Percentiles rank a stretch among this genome's conserved stretches.
These are phyloP conservation scores for Pholiota microspora DNA, from an alignment of 768 basidiomycete species.

Conservation along the genomic window DNA sequence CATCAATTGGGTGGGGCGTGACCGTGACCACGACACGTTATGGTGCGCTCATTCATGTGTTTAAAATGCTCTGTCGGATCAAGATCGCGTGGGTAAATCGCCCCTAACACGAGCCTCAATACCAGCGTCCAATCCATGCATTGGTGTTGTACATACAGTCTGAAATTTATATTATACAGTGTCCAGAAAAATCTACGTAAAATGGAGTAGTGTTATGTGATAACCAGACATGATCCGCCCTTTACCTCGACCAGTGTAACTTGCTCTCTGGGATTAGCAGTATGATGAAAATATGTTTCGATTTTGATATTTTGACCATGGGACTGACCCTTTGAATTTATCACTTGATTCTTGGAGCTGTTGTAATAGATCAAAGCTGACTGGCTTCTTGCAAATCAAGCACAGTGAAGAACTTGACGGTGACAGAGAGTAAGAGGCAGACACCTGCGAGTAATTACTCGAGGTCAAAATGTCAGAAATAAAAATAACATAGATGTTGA, in stretches of 20 bases:
- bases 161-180: not conserved
- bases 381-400: slow-evolving; percentile 49
- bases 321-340: slow-evolving; percentile 17
- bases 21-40: slow-evolving; percentile 16
- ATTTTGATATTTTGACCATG: not conserved
- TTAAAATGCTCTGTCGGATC: slow-evolving; percentile 8
- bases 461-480: slow-evolving; percentile 2
- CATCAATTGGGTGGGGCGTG: slow-evolving; percentile 27
- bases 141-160: slow-evolving; percentile 1
- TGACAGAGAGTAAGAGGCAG: slow-evolving; percentile 60
- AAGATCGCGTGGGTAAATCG: not conserved
- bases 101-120: not conserved
- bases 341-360: slow-evolving; percentile 29
- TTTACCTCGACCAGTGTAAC: slow-evolving; percentile 51
- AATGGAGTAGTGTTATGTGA: slow-evolving; percentile 37
- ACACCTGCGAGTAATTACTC: slow-evolving; percentile 37
- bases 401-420: slow-evolving; percentile 61
- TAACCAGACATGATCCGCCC: slow-evolving; percentile 50
- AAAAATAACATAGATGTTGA: slow-evolving; percentile 4
- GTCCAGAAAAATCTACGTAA: not conserved
- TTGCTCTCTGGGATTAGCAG: slow-evolving; percentile 36
- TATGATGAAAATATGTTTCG: not conserved
- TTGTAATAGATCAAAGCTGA: slow-evolving; percentile 42
- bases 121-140: not conserved
- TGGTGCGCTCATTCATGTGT: slow-evolving; percentile 19